These are phyloP conservation scores for Lipomyces oligophaga DNA, from an alignment of 805 yeast genomes.

Conservation along the genomic window DNA sequence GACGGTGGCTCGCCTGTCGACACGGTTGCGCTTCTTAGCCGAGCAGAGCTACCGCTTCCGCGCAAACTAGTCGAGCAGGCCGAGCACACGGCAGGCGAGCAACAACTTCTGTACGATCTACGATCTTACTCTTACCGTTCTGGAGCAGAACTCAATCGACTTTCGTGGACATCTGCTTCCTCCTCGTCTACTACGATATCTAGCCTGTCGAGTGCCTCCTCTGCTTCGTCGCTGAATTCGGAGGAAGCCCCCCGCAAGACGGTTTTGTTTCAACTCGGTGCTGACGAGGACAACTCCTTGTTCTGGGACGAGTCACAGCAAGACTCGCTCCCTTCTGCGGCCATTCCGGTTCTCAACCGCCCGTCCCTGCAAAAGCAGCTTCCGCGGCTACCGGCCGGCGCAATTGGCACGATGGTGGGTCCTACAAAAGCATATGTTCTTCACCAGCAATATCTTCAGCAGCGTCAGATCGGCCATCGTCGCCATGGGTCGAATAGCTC, in stretches of 20 bases:
- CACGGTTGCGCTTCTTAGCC: conserved; percentile 11
- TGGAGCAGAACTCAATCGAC: not conserved
- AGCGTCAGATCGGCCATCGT: conserved; percentile 8
- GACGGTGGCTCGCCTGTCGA: conserved; percentile 21
- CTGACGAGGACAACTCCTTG: not conserved
- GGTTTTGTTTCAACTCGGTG: not conserved
- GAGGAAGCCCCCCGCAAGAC: not conserved
- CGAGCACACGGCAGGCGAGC: conserved; percentile 1
- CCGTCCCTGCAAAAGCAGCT: too few relatives aligned
- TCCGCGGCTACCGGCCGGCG: too few relatives aligned
- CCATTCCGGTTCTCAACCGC: too few relatives aligned
- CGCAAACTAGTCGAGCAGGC: conserved; percentile 6
- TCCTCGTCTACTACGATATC: conserved; percentile 12
- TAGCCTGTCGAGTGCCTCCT: not conserved
- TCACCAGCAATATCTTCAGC: conserved; percentile 5
- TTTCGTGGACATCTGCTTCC: not conserved
- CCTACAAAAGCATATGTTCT: too few relatives aligned
- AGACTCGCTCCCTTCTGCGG: conserved; percentile 4
- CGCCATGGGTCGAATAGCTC: conserved; percentile 11
- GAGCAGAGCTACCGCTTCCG: conserved; percentile 14
- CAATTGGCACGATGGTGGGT: too few relatives aligned
- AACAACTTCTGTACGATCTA: not conserved
- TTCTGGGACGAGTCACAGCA: conserved; percentile 2
- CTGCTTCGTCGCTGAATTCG: not conserved
- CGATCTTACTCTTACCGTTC: not conserved